A percentile compares a stretch with the other conserved stretches of the same genome.
Conservation (phyloP, 306 rosid genomes). For the Calophaca sinica region DNA sequence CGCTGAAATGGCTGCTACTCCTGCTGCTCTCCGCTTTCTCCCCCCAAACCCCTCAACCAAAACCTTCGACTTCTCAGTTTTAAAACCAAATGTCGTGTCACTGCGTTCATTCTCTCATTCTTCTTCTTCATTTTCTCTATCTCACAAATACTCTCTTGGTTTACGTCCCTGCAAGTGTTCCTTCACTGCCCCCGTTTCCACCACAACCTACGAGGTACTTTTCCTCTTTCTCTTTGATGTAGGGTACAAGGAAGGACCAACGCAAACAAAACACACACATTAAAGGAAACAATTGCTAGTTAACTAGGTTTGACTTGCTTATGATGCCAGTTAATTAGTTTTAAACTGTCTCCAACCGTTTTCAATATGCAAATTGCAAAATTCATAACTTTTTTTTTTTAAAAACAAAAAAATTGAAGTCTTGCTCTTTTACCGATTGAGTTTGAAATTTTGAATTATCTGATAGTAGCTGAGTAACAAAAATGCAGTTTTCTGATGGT, state of each 20-base stretch:
- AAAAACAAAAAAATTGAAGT: too few relatives aligned
- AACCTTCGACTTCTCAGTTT: constrained; percentile 29
- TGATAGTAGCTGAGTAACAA: constrained; percentile 37
- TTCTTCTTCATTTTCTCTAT: background rate
- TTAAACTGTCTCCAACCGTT: background rate
- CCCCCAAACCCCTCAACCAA: constrained; percentile 49
- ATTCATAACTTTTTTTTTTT: too few relatives aligned
- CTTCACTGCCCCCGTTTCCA: constrained; percentile 63
- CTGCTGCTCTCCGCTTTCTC: constrained; percentile 31
- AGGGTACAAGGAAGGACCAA: too few relatives aligned
- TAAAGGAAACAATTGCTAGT: background rate
- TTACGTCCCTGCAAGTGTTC: constrained; percentile 56
- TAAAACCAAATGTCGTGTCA: constrained; percentile 39
- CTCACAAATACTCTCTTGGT: constrained; percentile 24
- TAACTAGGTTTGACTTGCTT: background rate
- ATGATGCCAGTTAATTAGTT: background rate
- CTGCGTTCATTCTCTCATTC: constrained; percentile 23
- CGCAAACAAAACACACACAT: too few relatives aligned
- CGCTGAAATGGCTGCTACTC: constrained; percentile 10
- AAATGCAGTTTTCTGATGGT: constrained; percentile 80
- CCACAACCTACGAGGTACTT: constrained; percentile 73
- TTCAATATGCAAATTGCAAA: background rate
- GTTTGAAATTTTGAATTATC: background rate
- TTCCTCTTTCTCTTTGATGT: background rate
- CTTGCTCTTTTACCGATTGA: background rate